Evolutionary conservation across 2,329 filamentous ascomycete genomes (phyloP), one percentile per base, ranked within the genome.

Genomic region (Diaporthe aspalathi): DNA sequence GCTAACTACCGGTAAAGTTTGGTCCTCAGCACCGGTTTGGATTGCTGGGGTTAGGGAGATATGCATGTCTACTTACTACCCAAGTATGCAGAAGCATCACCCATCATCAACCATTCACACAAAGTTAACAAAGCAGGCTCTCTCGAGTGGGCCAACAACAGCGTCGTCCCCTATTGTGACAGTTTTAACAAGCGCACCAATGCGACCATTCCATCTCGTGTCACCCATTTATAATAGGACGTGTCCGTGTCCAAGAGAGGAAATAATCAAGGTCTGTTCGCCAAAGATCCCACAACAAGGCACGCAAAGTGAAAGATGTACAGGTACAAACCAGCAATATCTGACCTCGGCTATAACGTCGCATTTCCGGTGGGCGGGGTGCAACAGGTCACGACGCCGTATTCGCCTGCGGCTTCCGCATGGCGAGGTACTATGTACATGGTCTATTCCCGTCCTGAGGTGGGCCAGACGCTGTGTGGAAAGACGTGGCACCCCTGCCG

Each of bases 331-430:
- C 20, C 17, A n/a, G 14, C 24, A 17, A 35, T 35, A 63, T 43
- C 43, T 16, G 22, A 14, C 20, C 60, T 63, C 43, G 29, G 43
- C 43, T 63, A 63, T 38, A 38, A 38, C 27, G 60, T 63, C 27
- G 60, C 40, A 24, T 63, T 29, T 50, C 60, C 43, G 43, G 43
- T n/a, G n/a, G 32, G 57, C 47, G 17, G 16, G n/a, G 43, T 20
- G 52, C 43, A 24, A 5, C 6, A 49, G 43, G 60, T 63, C 60
- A 63, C 40, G 49, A 49, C 40, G 57, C 57, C 47, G 57, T 1
- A 49, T 22, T 27, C 57, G 57, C 43, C 57, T 63, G 57, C 57
- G 57, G 57, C 57, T 63, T 43, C 47, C 43, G 11, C 57, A n/a
- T 22, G 27, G 43, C 5, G 11, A 29, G 5, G 14, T 6, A 52